Percentiles rank a stretch among this genome's conserved stretches.
phyloP scores from a whole-genome alignment of 129 eudicot genomes.

The Flaveria brownii region DNA sequence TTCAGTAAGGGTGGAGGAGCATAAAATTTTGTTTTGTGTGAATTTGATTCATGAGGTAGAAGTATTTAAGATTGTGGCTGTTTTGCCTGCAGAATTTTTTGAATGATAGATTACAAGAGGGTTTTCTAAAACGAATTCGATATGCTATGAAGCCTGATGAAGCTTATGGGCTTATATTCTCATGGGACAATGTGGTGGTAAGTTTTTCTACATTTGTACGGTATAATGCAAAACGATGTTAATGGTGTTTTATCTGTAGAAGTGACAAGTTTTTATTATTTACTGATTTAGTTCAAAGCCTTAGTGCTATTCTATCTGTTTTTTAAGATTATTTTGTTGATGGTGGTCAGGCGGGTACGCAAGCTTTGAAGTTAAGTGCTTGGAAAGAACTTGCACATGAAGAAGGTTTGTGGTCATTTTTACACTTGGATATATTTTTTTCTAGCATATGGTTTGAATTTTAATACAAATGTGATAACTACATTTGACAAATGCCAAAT shows the following conservation, averaged over 20 bases:
- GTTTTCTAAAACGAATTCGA: slow-evolving; percentile 78
- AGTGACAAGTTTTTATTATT: neutral
- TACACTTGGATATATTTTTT: neutral
- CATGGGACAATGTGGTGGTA: slow-evolving; percentile 98
- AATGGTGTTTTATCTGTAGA: neutral
- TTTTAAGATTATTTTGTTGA: slow-evolving; percentile 1
- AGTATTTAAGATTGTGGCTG: neutral
- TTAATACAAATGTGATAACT: slow-evolving; percentile 7
- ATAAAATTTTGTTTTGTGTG: neutral
- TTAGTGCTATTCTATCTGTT: neutral
- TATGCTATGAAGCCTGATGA: slow-evolving; percentile 99
- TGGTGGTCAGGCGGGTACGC: slow-evolving; percentile 76
- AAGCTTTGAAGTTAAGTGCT: slow-evolving; percentile 68
- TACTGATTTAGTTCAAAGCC: neutral
- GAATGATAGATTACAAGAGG: slow-evolving; percentile 84
- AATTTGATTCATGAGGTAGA: neutral
- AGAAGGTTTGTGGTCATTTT: slow-evolving; percentile 49
- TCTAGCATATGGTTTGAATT: neutral
- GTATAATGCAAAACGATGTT: neutral
- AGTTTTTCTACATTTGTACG: neutral
- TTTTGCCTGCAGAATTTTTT: slow-evolving; percentile 68
- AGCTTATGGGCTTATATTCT: slow-evolving; percentile 94
- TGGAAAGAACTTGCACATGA: slow-evolving; percentile 92
- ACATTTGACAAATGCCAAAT: neutral
- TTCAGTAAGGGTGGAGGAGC: too few species aligned